Evolutionary conservation across 352 stramenopile species (phyloP).

Genomic region (Pythium plurisporium): DNA sequence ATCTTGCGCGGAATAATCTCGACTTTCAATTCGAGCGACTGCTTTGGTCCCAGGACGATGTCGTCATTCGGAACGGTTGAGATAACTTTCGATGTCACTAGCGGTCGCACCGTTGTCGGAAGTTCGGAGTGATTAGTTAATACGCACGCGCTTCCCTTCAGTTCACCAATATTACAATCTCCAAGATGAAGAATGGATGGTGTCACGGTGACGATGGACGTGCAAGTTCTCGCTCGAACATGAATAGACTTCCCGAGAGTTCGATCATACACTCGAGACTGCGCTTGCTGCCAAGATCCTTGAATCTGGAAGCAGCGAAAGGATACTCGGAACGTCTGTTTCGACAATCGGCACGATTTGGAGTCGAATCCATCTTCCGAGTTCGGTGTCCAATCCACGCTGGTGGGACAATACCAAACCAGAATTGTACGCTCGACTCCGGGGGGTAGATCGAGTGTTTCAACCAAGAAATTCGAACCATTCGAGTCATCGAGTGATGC

Average conservation of each 20-base stretch:
- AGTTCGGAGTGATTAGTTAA: constrained; percentile 88
- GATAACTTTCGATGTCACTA: constrained; percentile 88
- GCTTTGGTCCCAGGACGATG: constrained; percentile 81
- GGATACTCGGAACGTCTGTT: constrained; percentile 85
- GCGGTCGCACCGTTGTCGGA: constrained; percentile 78
- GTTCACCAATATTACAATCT: constrained; percentile 87
- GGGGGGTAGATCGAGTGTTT: constrained; percentile 82
- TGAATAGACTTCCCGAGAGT: constrained; percentile 84
- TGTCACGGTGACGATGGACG: constrained; percentile 81
- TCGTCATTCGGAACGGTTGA: constrained; percentile 87
- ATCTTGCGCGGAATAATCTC: constrained; percentile 89
- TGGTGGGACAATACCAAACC: constrained; percentile 77
- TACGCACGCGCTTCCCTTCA: constrained; percentile 84
- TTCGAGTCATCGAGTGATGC: constrained; percentile 52
- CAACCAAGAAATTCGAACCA: constrained; percentile 84
- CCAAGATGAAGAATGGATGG: constrained; percentile 83
- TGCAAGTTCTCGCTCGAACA: constrained; percentile 81
- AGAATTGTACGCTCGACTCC: constrained; percentile 86
- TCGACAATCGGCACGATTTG: constrained; percentile 76
- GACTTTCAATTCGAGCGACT: constrained; percentile 85
- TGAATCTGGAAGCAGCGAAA: constrained; percentile 86
- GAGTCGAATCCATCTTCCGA: constrained; percentile 62
- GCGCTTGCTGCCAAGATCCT: constrained; percentile 81
- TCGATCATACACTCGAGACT: constrained; percentile 81
- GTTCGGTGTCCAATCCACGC: constrained; percentile 18